Conservation (phyloP, 108 stramenopile genomes). For the Pseudonitzschia pungens region DNA sequence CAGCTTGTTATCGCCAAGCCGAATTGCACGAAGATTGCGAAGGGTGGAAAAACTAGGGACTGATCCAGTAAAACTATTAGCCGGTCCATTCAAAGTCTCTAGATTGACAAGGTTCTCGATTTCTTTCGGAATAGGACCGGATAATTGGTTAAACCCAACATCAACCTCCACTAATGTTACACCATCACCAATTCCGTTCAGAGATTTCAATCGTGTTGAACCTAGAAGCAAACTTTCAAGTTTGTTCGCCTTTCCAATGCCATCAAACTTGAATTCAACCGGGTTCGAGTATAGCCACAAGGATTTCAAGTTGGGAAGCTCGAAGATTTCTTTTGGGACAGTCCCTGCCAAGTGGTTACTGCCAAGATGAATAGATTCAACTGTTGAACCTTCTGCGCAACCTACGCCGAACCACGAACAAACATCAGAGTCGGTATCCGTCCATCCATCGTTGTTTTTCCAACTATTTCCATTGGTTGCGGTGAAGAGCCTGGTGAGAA, state of each 20-base stretch:
- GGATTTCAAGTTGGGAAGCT: constrained; percentile 56
- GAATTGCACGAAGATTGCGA: constrained; percentile 24
- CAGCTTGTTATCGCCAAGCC: constrained; percentile 25
- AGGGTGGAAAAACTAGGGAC: constrained; percentile 20
- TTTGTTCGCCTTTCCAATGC: constrained; percentile 67
- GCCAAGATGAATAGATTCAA: constrained; percentile 71
- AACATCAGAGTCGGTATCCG: constrained; percentile 47
- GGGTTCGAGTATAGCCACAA: constrained; percentile 86
- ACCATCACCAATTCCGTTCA: constrained; percentile 63
- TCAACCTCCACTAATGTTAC: constrained; percentile 62
- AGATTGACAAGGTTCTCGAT: constrained; percentile 29
- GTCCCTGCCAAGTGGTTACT: constrained; percentile 74
- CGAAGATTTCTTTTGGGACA: constrained; percentile 74
- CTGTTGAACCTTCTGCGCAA: constrained; percentile 55
- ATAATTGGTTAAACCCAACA: constrained; percentile 74
- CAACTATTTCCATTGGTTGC: constrained; percentile 61
- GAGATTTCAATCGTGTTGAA: constrained; percentile 66
- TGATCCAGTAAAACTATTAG: constrained; percentile 22
- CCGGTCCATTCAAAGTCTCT: constrained; percentile 6
- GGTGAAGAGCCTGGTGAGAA: constrained; percentile 62
- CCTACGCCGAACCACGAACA: constrained; percentile 79
- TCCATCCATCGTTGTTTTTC: constrained; percentile 69
- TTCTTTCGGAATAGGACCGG: constrained; percentile 59
- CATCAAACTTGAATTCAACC: constrained; percentile 69
- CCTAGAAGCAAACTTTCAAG: constrained; percentile 71